phyloP scores from a whole-genome alignment of 2,329 filamentous ascomycete species.

The Madurella mycetomatis region DNA sequence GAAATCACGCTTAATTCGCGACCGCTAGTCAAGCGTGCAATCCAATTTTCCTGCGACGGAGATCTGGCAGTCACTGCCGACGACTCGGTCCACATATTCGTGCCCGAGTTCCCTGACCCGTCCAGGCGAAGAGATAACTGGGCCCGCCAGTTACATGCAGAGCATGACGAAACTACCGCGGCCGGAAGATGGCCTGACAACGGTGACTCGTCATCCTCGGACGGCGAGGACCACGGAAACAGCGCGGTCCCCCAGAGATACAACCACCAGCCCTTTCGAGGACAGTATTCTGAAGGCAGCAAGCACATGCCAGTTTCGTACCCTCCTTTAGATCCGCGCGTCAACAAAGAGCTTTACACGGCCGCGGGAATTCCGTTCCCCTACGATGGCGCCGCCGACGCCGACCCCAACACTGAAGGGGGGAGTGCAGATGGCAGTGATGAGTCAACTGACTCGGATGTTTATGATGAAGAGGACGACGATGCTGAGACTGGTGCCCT shows the following conservation, averaged over 20 bases:
- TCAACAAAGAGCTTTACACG: constrained; percentile 44
- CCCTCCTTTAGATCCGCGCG: constrained; percentile 37
- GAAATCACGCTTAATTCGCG: constrained; percentile 28
- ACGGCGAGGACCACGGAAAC: constrained; percentile 27
- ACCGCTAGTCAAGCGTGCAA: constrained; percentile 33
- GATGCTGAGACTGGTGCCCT: constrained; percentile 21
- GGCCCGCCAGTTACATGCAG: neutral
- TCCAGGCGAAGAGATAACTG: constrained; percentile 13
- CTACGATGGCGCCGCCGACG: constrained; percentile 18
- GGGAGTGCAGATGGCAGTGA: constrained; percentile 21
- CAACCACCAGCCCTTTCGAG: constrained; percentile 26
- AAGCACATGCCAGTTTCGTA: constrained; percentile 34
- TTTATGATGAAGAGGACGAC: constrained; percentile 27
- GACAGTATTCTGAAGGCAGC: constrained; percentile 33
- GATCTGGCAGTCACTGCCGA: constrained; percentile 55
- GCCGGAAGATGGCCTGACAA: constrained; percentile 17
- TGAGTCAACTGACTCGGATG: constrained; percentile 28
- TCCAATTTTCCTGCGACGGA: constrained; percentile 53
- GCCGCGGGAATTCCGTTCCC: constrained; percentile 35
- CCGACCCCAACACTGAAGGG: constrained; percentile 8
- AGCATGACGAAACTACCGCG: neutral
- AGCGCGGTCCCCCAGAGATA: constrained; percentile 9
- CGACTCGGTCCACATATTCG: constrained; percentile 39
- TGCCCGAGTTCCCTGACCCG: constrained; percentile 28
- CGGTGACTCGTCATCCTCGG: constrained; percentile 20